These are phyloP conservation scores for Geotrichum australiense DNA, from an alignment of 1,139 yeast species.

Conservation along the genomic window DNA sequence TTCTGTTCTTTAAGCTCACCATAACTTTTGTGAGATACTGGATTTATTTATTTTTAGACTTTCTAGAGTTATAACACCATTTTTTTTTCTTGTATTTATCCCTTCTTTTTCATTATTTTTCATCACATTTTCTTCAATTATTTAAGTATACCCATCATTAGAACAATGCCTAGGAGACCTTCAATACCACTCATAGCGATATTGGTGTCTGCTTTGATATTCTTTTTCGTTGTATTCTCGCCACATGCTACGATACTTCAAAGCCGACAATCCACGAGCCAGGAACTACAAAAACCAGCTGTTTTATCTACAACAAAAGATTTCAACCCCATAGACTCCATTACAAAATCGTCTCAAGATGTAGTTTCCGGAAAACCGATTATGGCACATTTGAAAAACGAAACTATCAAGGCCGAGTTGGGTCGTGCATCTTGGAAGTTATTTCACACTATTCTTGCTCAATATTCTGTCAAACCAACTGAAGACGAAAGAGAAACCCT, in stretches of 20 bases:
- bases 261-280: constrained; percentile 14
- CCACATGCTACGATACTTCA: constrained; percentile 11
- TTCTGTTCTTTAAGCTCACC: too few relatives aligned
- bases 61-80: too few relatives aligned
- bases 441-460: constrained; percentile 83
- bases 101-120: too few relatives aligned
- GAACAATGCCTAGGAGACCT: constrained; percentile 25
- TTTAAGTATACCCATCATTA: too few relatives aligned
- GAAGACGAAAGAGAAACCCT: constrained; percentile 57
- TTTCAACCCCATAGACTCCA: constrained; percentile 20
- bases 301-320: constrained; percentile 18
- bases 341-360: constrained; percentile 17
- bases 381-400: constrained; percentile 83
- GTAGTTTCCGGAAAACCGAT: constrained; percentile 43
- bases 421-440: constrained; percentile 91
- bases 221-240: constrained; percentile 22
- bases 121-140: too few relatives aligned
- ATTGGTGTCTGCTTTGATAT: constrained; percentile 21
- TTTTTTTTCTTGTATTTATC: too few relatives aligned
- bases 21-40: too few relatives aligned
- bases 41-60: too few relatives aligned
- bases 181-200: constrained; percentile 24
- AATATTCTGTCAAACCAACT: constrained; percentile 81
- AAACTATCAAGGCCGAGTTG: constrained; percentile 55
- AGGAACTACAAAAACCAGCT: constrained; percentile 15